Evolutionary conservation across 345 rosid genomes (phyloP).

Genomic region (Crucihimalaya himalaica): DNA sequence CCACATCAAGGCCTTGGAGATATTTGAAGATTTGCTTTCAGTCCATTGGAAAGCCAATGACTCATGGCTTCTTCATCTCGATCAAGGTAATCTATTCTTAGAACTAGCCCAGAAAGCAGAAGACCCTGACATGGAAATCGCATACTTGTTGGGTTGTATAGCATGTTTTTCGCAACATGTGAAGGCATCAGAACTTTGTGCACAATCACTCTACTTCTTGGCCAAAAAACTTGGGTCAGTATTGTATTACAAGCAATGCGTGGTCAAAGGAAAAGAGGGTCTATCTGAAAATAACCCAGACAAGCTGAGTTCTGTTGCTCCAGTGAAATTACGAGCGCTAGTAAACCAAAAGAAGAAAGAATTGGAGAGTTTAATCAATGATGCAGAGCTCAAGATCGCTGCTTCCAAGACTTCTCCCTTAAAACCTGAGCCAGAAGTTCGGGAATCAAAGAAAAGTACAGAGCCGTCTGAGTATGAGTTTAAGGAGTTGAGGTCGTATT

Average conservation of each 20-base stretch:
- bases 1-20: conserved; percentile 15
- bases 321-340: too few species aligned
- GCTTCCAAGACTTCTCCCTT: neutral
- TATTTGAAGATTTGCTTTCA: neutral
- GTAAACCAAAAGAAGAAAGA: neutral
- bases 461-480: neutral
- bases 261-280: neutral
- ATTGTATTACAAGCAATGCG: neutral
- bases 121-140: neutral
- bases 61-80: neutral
- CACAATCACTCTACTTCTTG: neutral
- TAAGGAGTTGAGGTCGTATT: neutral
- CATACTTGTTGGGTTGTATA: neutral
- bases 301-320: neutral
- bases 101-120: neutral
- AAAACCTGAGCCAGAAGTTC: neutral
- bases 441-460: neutral
- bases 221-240: neutral
- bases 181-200: neutral
- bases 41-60: neutral
- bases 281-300: neutral
- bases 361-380: neutral
- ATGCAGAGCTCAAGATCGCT: conserved; percentile 5
- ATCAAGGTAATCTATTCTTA: neutral
- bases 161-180: neutral